Percentiles rank a stretch among this genome's conserved stretches.
phyloP scores from a whole-genome alignment of 805 yeast genomes.

The Lachancea sp. region DNA sequence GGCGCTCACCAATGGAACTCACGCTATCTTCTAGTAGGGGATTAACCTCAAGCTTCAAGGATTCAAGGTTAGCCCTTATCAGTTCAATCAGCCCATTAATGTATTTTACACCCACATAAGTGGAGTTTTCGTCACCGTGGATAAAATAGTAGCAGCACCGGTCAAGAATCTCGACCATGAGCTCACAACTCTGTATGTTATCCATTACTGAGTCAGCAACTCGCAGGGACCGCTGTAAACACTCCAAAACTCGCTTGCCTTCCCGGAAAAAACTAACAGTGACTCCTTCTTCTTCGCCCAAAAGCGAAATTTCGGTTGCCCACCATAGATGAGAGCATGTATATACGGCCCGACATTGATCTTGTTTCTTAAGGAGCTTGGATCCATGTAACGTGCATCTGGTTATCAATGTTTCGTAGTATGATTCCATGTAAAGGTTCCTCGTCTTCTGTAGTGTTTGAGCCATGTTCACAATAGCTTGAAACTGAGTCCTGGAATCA shows the following conservation, averaged over 20 bases:
- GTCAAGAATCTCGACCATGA: constrained; percentile 85
- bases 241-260: constrained; percentile 78
- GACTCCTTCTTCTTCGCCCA: constrained; percentile 41
- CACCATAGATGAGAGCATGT: constrained; percentile 90
- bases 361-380: constrained; percentile 81
- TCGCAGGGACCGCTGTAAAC: constrained; percentile 79
- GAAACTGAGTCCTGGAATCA: constrained; percentile 49
- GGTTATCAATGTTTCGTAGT: constrained; percentile 77
- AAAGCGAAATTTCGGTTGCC: constrained; percentile 59
- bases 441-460: constrained; percentile 48
- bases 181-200: constrained; percentile 51
- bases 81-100: constrained; percentile 83
- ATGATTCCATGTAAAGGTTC: constrained; percentile 41
- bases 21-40: constrained; percentile 12
- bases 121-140: constrained; percentile 55
- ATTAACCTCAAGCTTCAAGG: constrained; percentile 35
- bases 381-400: constrained; percentile 85
- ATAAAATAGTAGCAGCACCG: constrained; percentile 79
- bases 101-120: constrained; percentile 59
- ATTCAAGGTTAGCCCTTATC: constrained; percentile 53
- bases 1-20: background rate
- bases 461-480: constrained; percentile 44
- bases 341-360: constrained; percentile 85
- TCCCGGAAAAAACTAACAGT: constrained; percentile 38
- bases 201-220: constrained; percentile 96